phyloP scores from a whole-genome alignment of 2,329 filamentous ascomycete species.

The Talaromyces sp. region DNA sequence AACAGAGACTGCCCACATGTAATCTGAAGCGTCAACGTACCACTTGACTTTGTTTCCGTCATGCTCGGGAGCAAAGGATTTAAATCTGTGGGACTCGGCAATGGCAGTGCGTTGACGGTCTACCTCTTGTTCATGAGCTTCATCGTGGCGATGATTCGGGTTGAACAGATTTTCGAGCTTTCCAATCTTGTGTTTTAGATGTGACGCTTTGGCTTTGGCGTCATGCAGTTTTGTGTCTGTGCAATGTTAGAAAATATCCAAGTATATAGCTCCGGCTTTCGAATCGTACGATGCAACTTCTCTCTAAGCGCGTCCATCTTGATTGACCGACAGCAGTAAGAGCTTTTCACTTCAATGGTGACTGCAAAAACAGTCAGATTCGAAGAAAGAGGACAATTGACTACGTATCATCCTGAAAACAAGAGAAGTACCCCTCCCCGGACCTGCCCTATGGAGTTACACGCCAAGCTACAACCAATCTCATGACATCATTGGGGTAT shows the following conservation, averaged over 20 bases:
- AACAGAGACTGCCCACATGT: conserved; percentile 86
- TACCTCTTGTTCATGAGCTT: conserved; percentile 80
- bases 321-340: not conserved
- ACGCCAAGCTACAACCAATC: not conserved
- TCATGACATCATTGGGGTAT: conserved; percentile 3
- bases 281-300: conserved; percentile 11
- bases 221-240: conserved; percentile 13
- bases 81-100: conserved; percentile 69
- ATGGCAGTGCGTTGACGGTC: conserved; percentile 69
- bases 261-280: not conserved
- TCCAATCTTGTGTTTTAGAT: conserved; percentile 61
- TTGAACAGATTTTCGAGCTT: conserved; percentile 72
- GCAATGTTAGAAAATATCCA: not conserved
- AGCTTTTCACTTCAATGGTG: not conserved
- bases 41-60: conserved; percentile 88
- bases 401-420: not conserved
- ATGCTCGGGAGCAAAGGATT: conserved; percentile 85
- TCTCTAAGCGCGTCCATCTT: conserved; percentile 16
- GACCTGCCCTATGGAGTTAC: not conserved
- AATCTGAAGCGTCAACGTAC: conserved; percentile 95
- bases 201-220: conserved; percentile 9
- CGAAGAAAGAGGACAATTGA: not conserved
- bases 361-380: not conserved
- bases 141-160: conserved; percentile 79
- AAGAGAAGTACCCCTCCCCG: not conserved